These are phyloP conservation scores for Ceratocystiopsis minuta DNA, from an alignment of 2,329 filamentous ascomycete species.

Conservation along the genomic window DNA sequence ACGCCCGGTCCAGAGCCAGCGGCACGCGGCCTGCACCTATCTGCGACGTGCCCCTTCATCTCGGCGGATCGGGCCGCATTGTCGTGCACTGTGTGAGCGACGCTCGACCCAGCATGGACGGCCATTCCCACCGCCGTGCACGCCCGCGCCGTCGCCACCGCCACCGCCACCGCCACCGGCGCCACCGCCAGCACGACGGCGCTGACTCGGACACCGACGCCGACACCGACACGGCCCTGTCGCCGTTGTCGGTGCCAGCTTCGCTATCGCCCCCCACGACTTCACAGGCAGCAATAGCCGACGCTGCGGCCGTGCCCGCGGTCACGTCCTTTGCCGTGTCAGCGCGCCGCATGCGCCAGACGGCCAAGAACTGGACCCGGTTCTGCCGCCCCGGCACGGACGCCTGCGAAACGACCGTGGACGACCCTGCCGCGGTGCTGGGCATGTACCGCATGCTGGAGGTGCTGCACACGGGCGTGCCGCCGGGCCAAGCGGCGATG, in stretches of 20 bases:
- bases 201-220: no score
- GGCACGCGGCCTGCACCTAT: no score
- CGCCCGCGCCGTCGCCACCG: no score
- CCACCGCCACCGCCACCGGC: no score
- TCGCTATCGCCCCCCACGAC: constrained; percentile 2
- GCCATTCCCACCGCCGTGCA: no score
- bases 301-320: constrained; percentile 14
- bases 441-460: constrained; percentile 8
- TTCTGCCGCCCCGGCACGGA: constrained; percentile 3
- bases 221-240: no score
- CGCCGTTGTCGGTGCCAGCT: not conserved
- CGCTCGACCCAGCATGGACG: no score
- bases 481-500: not conserved
- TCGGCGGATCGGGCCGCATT: no score
- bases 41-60: not conserved
- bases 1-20: no score
- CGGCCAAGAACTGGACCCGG: constrained; percentile 1
- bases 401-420: constrained; percentile 1
- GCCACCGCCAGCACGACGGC: no score
- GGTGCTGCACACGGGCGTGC: constrained; percentile 4
- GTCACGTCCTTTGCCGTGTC: constrained; percentile 19
- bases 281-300: constrained; percentile 2
- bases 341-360: constrained; percentile 10
- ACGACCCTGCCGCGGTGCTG: constrained; percentile 3
- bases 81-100: no score